Percentiles rank a stretch among this genome's conserved stretches.
These are phyloP conservation scores for Penicillium brevicompactum DNA, from an alignment of 2,329 filamentous ascomycete species.

Conservation along the genomic window DNA sequence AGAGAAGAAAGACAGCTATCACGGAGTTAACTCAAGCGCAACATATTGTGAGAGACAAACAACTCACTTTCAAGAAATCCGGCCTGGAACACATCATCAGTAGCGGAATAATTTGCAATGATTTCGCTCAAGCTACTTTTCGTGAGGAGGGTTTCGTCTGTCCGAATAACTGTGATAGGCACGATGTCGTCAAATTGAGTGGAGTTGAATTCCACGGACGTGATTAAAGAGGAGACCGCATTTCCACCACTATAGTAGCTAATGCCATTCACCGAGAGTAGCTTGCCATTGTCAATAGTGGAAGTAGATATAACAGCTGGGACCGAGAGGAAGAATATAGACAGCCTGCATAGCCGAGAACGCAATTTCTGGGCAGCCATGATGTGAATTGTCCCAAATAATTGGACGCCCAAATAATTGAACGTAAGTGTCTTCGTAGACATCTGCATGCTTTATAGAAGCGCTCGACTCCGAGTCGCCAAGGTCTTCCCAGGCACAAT, in stretches of 20 bases:
- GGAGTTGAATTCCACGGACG: neutral
- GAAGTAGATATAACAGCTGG: neutral
- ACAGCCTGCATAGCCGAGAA: neutral
- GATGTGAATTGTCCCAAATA: neutral
- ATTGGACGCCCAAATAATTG: neutral
- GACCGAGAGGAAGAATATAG: neutral
- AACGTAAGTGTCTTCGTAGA: too few relatives aligned
- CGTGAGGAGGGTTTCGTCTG: neutral
- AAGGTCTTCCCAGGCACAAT: neutral
- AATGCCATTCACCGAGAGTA: constrained; percentile 30
- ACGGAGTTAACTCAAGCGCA: neutral
- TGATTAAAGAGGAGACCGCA: constrained; percentile 15
- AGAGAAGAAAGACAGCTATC: constrained; percentile 4
- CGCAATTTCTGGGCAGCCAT: neutral
- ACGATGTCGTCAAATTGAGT: constrained; percentile 10
- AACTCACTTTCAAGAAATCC: constrained; percentile 17
- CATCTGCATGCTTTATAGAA: neutral
- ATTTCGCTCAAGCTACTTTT: neutral
- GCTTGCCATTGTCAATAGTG: constrained; percentile 13
- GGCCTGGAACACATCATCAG: constrained; percentile 21
- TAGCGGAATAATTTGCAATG: constrained; percentile 12
- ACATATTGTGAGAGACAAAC: neutral
- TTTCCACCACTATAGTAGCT: constrained; percentile 32
- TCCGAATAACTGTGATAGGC: constrained; percentile 20
- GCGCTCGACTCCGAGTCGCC: neutral